Conservation (phyloP, 2,329 filamentous ascomycete genomes). For the Leptographium radiaticola region DNA sequence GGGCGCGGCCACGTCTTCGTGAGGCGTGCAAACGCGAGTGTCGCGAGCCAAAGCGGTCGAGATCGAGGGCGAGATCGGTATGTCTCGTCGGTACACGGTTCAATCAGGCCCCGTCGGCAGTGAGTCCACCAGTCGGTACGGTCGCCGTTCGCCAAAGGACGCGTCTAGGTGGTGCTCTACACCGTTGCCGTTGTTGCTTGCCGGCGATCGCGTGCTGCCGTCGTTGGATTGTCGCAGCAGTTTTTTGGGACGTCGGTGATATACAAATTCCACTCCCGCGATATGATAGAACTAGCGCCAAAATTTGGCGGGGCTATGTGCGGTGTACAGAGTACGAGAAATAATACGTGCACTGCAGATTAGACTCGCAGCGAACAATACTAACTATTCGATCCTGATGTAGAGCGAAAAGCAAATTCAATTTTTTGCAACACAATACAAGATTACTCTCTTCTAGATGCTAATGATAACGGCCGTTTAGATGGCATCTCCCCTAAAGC, state of each 20-base stretch:
- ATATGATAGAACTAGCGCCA: not conserved
- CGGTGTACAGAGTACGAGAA: not conserved
- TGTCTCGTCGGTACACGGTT: no score
- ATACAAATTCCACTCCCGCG: constrained; percentile 1
- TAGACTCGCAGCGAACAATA: no score
- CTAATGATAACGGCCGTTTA: no score
- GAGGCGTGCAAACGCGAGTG: not conserved
- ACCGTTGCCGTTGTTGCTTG: not conserved
- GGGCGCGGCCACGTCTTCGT: not conserved
- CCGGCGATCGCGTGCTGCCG: not conserved
- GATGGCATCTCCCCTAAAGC: constrained; percentile 22
- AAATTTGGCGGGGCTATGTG: not conserved
- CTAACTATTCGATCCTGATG: no score
- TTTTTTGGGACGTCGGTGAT: not conserved
- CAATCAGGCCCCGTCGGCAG: no score
- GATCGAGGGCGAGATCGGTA: not conserved
- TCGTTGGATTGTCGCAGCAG: not conserved
- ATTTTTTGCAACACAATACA: no score
- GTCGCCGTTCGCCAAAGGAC: no score
- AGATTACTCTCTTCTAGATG: no score
- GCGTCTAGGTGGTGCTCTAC: not conserved
- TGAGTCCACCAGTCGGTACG: no score
- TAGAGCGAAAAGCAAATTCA: no score
- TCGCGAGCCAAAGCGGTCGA: not conserved
- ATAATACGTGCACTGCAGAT: no score